Evolutionary conservation across 371 early-diverging fungal species (phyloP).

Genomic region (Mucor circinelloides): DNA sequence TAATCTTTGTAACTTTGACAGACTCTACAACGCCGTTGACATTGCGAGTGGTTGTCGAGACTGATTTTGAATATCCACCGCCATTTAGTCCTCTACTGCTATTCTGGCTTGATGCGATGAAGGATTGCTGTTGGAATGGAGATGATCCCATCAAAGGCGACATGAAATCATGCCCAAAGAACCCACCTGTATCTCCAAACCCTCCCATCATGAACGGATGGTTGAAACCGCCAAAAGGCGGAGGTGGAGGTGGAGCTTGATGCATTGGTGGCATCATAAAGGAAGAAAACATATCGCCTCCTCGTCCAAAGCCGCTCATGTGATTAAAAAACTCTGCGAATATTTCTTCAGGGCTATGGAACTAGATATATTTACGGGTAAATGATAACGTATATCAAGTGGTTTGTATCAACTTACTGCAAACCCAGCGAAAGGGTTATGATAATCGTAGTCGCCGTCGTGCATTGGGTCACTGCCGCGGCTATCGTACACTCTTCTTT

Average conservation of each 20-base stretch:
- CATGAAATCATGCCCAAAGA: neutral
- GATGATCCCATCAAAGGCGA: conserved; percentile 2
- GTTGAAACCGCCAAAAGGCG: neutral
- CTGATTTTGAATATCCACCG: conserved; percentile 23
- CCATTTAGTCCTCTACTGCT: neutral
- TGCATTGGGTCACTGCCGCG: conserved; percentile 8
- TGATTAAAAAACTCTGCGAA: conserved; percentile 49
- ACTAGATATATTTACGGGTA: conserved; percentile 23
- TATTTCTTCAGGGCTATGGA: conserved; percentile 54
- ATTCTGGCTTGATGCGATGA: neutral
- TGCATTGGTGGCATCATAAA: conserved; percentile 11
- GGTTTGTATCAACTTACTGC: conserved; percentile 19
- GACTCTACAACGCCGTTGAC: conserved; percentile 43
- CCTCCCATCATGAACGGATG: neutral
- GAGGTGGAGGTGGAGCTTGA: neutral
- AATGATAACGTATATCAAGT: neutral
- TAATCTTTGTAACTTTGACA: conserved; percentile 31
- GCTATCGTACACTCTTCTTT: conserved; percentile 41
- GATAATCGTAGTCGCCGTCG: neutral
- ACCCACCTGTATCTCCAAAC: neutral
- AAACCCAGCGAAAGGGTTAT: conserved; percentile 35
- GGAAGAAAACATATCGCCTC: neutral
- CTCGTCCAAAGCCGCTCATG: conserved; percentile 11
- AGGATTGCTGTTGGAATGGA: neutral
- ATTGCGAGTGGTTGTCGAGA: conserved; percentile 28